Base-by-base conservation (phyloP, 2,329 filamentous ascomycete species). In the Rhexocercosporidium sp. region DNA sequence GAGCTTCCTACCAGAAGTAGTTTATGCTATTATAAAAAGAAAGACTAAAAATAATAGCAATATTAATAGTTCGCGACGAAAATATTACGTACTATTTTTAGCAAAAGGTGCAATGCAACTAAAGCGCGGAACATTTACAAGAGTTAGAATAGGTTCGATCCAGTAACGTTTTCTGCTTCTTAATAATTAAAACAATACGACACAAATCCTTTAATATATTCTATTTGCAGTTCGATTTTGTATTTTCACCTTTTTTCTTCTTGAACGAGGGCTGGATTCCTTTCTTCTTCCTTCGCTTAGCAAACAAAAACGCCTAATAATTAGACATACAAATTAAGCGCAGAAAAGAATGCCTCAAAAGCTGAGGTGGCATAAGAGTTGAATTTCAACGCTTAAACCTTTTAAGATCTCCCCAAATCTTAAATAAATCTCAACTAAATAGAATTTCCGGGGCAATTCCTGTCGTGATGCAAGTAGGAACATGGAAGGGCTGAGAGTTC, bases 101-200 rank as follows among this genome's bases (percentile, higher is more conserved):
- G 18, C 18, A 46, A 18, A 46, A 46, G 41, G 41, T 46, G 41
- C 41, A 47, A 14, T 31, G 22, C 44, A 49, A 41, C 16, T 14
- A 27, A 44, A 34, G 39, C 37, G 46, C 39, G 47, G 47, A 54
- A 63, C 51, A 54, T 64, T 64, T 44, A n/a, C 27, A 37, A 64
- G 61, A 49, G 61, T 64, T 64, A 49, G 61, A 56, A 64, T 64
- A 22, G 61, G 61, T 46, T 56, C 31, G 51, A 64, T 64, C 47
- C 49, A 64, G 61, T 34, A 56, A 51, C 47, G 47, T 64, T 64
- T 56, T 44, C 53, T 64, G 41, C 34, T 54, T 31, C 44, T 64
- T 56, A 39, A 44, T 64, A 49, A 41, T 37, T 39, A 59, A 59
- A 64, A 46, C 41, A 8, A 20, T 46, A 46, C 41, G 3, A 18